phyloP scores from a whole-genome alignment of 352 stramenopile genomes.

The Pythium biforme region DNA sequence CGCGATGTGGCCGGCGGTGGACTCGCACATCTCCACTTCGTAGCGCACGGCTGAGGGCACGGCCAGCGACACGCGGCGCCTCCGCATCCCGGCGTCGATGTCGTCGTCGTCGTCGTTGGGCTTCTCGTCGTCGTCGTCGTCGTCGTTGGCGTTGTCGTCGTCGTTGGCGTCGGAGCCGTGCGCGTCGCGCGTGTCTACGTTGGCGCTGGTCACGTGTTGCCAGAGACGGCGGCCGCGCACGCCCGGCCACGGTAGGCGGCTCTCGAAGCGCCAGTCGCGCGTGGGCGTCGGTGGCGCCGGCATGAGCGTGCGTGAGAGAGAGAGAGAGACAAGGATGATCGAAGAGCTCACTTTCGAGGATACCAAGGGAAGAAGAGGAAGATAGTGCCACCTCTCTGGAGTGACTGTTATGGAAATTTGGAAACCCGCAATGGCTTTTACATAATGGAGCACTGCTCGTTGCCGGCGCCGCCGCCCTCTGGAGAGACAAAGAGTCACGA shows the following conservation, averaged over 20 bases:
- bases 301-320: not conserved
- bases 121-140: conserved; percentile 1
- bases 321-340: too few relatives aligned
- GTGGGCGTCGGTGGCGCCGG: not conserved
- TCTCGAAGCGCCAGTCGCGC: conserved; percentile 29
- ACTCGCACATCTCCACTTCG: conserved; percentile 55
- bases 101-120: not conserved
- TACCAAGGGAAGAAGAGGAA: not conserved
- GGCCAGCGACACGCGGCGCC: conserved; percentile 4
- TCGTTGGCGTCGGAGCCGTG: not conserved
- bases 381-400: conserved; percentile 8
- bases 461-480: conserved; percentile 55
- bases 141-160: not conserved
- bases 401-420: conserved; percentile 20
- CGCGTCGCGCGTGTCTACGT: not conserved
- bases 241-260: conserved; percentile 45
- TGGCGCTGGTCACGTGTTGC: conserved; percentile 19
- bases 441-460: conserved; percentile 79
- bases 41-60: conserved; percentile 27
- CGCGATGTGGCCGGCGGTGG: conserved; percentile 53
- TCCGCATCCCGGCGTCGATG: not conserved
- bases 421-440: conserved; percentile 18
- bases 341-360: conserved; percentile 5
- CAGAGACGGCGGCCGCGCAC: conserved; percentile 43
- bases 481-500: conserved; percentile 9